phyloP scores from a whole-genome alignment of 768 basidiomycete genomes.

The Auriscalpium vulgare region DNA sequence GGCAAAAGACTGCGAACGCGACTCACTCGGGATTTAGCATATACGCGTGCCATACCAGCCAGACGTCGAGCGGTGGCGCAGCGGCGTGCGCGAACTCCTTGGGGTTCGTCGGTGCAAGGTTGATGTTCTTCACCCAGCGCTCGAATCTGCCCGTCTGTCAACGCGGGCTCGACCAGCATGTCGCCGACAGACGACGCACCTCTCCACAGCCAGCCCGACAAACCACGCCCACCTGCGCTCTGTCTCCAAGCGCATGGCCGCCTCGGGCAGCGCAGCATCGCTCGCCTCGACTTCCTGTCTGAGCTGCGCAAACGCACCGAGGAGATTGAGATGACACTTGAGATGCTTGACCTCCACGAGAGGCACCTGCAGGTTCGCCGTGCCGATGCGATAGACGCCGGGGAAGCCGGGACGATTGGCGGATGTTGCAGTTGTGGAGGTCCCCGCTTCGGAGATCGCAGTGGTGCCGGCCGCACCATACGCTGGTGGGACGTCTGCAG shows the following conservation, averaged over 20 bases:
- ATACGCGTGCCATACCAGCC: slow-evolving; percentile 37
- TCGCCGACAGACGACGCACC: slow-evolving; percentile 14
- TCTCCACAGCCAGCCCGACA: slow-evolving; percentile 27
- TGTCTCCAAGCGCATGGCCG: slow-evolving; percentile 19
- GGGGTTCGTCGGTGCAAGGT: slow-evolving; percentile 17
- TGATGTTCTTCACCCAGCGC: slow-evolving; percentile 19
- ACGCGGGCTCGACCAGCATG: not conserved
- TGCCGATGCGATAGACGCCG: not conserved
- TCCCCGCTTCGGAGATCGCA: no score
- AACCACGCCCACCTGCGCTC: slow-evolving; percentile 30
- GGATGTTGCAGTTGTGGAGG: no score
- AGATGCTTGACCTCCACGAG: slow-evolving; percentile 27
- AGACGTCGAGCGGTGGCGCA: slow-evolving; percentile 28
- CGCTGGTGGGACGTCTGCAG: no score
- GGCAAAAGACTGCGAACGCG: not conserved
- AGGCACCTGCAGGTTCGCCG: slow-evolving; percentile 5
- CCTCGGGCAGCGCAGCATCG: slow-evolving; percentile 21
- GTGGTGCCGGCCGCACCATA: no score
- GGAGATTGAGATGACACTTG: slow-evolving; percentile 27
- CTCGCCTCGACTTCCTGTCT: slow-evolving; percentile 21
- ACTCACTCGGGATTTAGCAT: slow-evolving; percentile 28
- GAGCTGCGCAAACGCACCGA: slow-evolving; percentile 26
- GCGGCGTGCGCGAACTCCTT: slow-evolving; percentile 20
- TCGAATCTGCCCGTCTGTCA: slow-evolving; percentile 22
- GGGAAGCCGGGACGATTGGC: not conserved